Percentiles rank a stretch among this genome's conserved stretches.
phyloP scores from a whole-genome alignment of 352 stramenopile species.

The Phytopythium mirpurense region DNA sequence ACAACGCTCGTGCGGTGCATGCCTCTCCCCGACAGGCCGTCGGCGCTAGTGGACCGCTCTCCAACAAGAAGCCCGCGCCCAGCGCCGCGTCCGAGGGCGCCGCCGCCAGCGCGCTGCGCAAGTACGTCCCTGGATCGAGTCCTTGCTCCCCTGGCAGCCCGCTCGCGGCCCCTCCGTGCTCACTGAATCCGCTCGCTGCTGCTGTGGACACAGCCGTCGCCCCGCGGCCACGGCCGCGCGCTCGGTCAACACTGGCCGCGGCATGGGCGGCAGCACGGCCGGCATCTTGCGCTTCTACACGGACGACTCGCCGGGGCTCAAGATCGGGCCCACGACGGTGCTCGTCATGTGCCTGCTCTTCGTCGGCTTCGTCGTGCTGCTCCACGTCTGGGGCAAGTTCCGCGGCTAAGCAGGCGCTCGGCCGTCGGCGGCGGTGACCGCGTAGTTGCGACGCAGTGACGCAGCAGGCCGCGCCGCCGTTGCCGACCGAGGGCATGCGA shows the following conservation, averaged over 20 bases:
- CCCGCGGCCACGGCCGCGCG: constrained; percentile 33
- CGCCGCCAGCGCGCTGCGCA: constrained; percentile 65
- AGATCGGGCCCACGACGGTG: constrained; percentile 95
- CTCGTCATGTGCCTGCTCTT: constrained; percentile 94
- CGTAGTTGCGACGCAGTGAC: no score
- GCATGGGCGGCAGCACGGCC: constrained; percentile 80
- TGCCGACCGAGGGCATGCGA: no score
- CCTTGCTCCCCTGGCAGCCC: no score
- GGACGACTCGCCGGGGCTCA: constrained; percentile 94
- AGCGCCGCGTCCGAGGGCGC: constrained; percentile 52
- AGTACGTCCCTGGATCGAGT: constrained; percentile 30
- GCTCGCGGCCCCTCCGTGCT: no score
- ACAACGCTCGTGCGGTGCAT: no score
- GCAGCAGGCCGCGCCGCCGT: no score
- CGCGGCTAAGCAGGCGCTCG: constrained; percentile 78
- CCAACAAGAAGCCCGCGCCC: constrained; percentile 65
- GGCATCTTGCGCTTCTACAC: constrained; percentile 98
- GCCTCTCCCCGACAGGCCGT: constrained; percentile 32
- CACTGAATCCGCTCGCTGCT: no score
- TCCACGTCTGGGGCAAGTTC: constrained; percentile 98
- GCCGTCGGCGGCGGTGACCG: no score
- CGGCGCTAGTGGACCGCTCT: constrained; percentile 30
- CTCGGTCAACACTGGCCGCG: constrained; percentile 68
- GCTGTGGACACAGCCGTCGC: constrained; percentile 30
- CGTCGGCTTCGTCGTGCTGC: constrained; percentile 94